phyloP scores from a whole-genome alignment of 192 early-diverging fungal genomes.

The Linnemannia schmuckeri region DNA sequence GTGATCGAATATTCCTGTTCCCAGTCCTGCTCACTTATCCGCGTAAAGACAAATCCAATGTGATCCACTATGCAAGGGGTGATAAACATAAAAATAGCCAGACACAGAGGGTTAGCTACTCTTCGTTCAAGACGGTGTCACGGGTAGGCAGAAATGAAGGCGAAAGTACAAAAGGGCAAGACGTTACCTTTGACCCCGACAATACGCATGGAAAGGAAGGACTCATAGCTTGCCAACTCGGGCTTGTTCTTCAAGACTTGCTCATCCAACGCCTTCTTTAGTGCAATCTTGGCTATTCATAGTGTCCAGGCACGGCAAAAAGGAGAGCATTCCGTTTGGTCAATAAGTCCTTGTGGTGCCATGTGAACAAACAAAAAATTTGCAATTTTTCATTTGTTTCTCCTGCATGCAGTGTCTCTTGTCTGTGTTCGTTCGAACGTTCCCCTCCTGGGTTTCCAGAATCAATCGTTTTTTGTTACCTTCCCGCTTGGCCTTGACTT shows the following conservation, averaged over 20 bases:
- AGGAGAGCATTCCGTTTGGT: neutral
- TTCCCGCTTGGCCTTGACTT: constrained; percentile 65
- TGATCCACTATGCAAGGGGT: constrained; percentile 53
- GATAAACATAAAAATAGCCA: neutral
- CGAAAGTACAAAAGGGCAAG: neutral
- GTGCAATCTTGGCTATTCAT: constrained; percentile 56
- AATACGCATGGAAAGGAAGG: constrained; percentile 65
- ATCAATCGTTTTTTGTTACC: constrained; percentile 15
- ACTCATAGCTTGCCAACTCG: constrained; percentile 69
- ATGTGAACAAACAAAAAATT: neutral
- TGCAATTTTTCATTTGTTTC: constrained; percentile 2
- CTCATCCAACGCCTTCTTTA: constrained; percentile 59
- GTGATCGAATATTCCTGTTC: constrained; percentile 64
- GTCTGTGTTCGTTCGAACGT: neutral
- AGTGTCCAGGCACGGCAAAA: neutral
- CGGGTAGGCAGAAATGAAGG: neutral
- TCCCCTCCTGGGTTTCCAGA: neutral
- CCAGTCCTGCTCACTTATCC: constrained; percentile 70
- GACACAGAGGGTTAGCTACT: neutral
- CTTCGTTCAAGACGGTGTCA: neutral
- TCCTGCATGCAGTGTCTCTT: constrained; percentile 1
- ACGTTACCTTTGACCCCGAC: constrained; percentile 50
- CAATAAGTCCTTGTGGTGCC: neutral
- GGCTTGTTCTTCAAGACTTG: constrained; percentile 67
- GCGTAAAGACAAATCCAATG: constrained; percentile 76